A percentile compares a stretch with the other conserved stretches of the same genome.
These are phyloP conservation scores for Zymoseptoria passerinii DNA, from an alignment of 2,329 filamentous ascomycete genomes.

Conservation along the genomic window DNA sequence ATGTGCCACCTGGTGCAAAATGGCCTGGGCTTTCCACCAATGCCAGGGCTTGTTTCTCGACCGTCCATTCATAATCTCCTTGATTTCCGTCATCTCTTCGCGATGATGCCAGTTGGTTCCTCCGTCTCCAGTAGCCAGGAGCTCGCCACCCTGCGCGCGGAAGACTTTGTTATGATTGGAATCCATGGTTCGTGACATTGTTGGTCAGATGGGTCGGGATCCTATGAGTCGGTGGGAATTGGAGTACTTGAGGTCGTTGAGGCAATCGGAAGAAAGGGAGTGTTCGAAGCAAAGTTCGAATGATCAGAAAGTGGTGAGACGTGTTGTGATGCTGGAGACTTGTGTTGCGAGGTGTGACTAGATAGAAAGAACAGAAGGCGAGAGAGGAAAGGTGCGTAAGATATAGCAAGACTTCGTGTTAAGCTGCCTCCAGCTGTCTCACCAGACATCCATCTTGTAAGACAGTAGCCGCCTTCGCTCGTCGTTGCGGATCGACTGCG, in stretches of 20 bases:
- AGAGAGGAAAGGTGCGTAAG: neutral
- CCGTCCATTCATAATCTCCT: constrained; percentile 17
- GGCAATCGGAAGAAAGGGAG: too few relatives aligned
- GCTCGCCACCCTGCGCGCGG: constrained; percentile 7
- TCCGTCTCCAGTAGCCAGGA: constrained; percentile 23
- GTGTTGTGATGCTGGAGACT: neutral
- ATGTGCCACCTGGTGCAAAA: constrained; percentile 27
- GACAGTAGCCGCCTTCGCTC: neutral
- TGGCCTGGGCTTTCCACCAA: constrained; percentile 55
- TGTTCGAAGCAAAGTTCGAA: neutral
- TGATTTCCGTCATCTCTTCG: constrained; percentile 20
- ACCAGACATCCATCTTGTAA: neutral
- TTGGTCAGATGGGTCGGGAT: neutral
- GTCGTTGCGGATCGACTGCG: neutral
- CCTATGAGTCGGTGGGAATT: neutral
- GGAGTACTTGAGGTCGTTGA: neutral
- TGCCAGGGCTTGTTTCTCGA: constrained; percentile 47
- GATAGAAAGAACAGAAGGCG: neutral
- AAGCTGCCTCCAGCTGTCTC: neutral
- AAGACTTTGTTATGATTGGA: neutral
- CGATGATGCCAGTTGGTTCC: constrained; percentile 23
- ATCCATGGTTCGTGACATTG: neutral
- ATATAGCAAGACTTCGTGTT: neutral
- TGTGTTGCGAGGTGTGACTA: neutral
- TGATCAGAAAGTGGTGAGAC: neutral